phyloP scores from a whole-genome alignment of 1,284 basidiomycete species.

The Ustilago lituana region DNA sequence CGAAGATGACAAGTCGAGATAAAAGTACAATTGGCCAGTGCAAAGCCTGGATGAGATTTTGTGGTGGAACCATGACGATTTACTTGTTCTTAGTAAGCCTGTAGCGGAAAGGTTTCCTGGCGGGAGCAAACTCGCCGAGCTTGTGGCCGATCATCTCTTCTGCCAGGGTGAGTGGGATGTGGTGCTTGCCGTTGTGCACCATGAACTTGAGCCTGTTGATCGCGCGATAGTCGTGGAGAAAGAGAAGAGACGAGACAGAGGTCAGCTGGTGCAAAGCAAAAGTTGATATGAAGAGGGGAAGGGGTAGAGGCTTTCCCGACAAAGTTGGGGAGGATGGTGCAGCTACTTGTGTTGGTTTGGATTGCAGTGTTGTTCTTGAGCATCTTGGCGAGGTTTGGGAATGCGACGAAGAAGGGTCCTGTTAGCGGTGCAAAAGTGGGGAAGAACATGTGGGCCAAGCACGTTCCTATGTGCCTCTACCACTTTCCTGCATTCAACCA shows the following conservation, averaged over 20 bases:
- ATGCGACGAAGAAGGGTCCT: conserved; percentile 93
- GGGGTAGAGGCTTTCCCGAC: conserved; percentile 53
- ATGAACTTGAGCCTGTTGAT: conserved; percentile 76
- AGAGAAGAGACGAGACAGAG: not conserved
- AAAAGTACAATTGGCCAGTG: conserved; percentile 35
- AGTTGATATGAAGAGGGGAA: not conserved
- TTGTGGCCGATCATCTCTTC: conserved; percentile 99
- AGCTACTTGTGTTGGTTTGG: conserved; percentile 85
- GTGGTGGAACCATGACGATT: not conserved
- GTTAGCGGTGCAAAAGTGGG: too few species aligned
- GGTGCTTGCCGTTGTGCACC: conserved; percentile 94
- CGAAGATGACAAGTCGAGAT: conserved; percentile 14
- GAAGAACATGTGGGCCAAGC: too few species aligned
- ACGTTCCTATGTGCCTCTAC: too few species aligned
- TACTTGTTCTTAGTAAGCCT: conserved; percentile 61
- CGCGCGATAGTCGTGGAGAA: not conserved
- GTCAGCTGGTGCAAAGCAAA: not conserved
- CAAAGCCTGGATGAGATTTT: too few species aligned
- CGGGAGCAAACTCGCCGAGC: conserved; percentile 91
- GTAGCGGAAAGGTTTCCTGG: conserved; percentile 73
- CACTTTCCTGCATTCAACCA: too few species aligned
- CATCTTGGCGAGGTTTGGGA: conserved; percentile 87
- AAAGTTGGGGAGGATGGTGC: conserved; percentile 83
- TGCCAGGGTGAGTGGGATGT: conserved; percentile 83
- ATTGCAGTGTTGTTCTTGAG: conserved; percentile 85